These are phyloP conservation scores for Paramecium sonneborni DNA, from an alignment of 73 alveolate genomes.

Conservation along the genomic window DNA sequence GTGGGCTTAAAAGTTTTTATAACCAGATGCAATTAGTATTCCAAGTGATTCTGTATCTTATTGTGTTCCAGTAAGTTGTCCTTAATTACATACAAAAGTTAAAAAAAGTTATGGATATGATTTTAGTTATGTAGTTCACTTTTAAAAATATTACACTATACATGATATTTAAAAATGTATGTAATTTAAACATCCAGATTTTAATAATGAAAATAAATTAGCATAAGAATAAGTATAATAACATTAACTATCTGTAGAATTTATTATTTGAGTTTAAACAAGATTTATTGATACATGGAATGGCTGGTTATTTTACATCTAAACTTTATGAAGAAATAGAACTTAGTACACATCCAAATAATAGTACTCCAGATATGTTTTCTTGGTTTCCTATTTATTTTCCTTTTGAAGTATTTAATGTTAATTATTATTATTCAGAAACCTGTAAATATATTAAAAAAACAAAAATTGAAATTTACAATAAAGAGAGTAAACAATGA, in stretches of 20 bases:
- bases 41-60: constrained; percentile 80
- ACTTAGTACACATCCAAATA: constrained; percentile 77
- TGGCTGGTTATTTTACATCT: constrained; percentile 86
- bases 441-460: constrained; percentile 73
- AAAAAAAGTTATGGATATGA: constrained; percentile 64
- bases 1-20: constrained; percentile 77
- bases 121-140: constrained; percentile 71
- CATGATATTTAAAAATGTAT: constrained; percentile 70
- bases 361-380: constrained; percentile 78
- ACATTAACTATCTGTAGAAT: neutral
- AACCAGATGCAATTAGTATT: constrained; percentile 77
- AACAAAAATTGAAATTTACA: constrained; percentile 60
- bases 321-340: constrained; percentile 71
- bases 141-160: constrained; percentile 59
- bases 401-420: constrained; percentile 72
- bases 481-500: too few relatives aligned
- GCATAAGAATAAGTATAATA: constrained; percentile 7
- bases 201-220: neutral
- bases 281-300: constrained; percentile 78
- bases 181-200: constrained; percentile 74
- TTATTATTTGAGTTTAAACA: constrained; percentile 57
- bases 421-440: neutral
- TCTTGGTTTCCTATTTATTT: constrained; percentile 95
- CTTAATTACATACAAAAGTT: constrained; percentile 15
- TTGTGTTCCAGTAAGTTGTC: constrained; percentile 80